Conservation (phyloP, 495 filamentous ascomycete genomes). For the Penicillium canescens region DNA sequence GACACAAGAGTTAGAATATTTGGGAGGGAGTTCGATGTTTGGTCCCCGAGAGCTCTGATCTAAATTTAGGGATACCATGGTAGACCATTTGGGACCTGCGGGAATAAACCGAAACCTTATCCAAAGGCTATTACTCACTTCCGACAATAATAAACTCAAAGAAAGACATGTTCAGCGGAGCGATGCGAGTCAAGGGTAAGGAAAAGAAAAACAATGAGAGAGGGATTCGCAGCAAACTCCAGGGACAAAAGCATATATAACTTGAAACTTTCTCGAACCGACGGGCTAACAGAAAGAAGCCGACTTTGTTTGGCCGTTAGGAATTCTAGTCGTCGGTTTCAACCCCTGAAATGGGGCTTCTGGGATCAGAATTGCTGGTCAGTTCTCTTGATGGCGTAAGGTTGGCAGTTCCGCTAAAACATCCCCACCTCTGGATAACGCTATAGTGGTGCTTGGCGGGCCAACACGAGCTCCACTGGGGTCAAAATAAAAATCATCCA, state of each 20-base stretch:
- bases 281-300: too few relatives aligned
- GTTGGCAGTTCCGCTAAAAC: neutral
- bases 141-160: constrained; percentile 57
- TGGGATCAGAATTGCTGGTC: neutral
- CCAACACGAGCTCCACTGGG: neutral
- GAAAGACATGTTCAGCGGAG: constrained; percentile 7
- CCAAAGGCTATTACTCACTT: constrained; percentile 32
- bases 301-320: neutral
- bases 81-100: too few relatives aligned
- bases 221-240: too few relatives aligned
- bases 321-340: neutral
- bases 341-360: neutral
- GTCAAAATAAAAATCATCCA: too few relatives aligned
- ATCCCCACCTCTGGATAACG: neutral
- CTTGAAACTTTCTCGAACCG: neutral
- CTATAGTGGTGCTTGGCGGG: neutral
- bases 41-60: neutral
- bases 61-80: too few relatives aligned
- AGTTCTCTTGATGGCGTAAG: neutral
- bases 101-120: neutral
- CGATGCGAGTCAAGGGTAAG: neutral
- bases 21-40: neutral
- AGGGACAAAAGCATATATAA: neutral
- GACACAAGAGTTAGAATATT: neutral
- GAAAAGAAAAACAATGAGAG: neutral